Conservation (phyloP, 352 stramenopile genomes). For the Phytophthora pistaciae region DNA sequence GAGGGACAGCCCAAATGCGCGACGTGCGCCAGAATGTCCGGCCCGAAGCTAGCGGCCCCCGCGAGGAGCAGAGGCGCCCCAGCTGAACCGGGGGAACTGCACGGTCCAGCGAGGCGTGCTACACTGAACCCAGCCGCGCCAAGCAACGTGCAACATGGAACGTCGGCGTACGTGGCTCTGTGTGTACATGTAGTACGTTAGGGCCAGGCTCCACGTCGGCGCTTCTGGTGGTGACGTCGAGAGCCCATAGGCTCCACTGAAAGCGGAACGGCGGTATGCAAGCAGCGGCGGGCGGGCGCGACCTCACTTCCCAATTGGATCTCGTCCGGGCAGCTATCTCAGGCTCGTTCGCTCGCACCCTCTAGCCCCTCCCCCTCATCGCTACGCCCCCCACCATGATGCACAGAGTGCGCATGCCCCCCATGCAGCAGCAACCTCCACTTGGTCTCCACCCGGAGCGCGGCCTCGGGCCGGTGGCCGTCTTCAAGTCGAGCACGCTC, state of each 20-base stretch:
- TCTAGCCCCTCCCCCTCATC: not conserved
- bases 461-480: not conserved
- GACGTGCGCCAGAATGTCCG: conserved; percentile 27
- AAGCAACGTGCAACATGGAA: conserved; percentile 40
- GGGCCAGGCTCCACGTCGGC: conserved; percentile 2
- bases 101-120: conserved; percentile 10
- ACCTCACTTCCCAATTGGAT: conserved; percentile 41
- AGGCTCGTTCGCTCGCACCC: not conserved
- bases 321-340: conserved; percentile 19
- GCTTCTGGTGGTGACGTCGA: conserved; percentile 10
- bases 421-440: conserved; percentile 26
- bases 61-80: conserved; percentile 9
- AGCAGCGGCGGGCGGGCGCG: not conserved
- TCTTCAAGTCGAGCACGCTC: conserved; percentile 32
- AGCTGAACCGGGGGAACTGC: conserved; percentile 17
- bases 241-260: conserved; percentile 17
- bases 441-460: conserved; percentile 19
- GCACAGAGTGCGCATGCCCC: conserved; percentile 34
- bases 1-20: conserved; percentile 34
- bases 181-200: not conserved
- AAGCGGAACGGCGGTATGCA: conserved; percentile 21
- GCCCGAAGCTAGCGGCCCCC: conserved; percentile 2
- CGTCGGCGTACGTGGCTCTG: conserved; percentile 5
- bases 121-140: conserved; percentile 16
- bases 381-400: conserved; percentile 24